phyloP scores from a whole-genome alignment of 352 stramenopile species.

The Phytopythium helicoides region DNA sequence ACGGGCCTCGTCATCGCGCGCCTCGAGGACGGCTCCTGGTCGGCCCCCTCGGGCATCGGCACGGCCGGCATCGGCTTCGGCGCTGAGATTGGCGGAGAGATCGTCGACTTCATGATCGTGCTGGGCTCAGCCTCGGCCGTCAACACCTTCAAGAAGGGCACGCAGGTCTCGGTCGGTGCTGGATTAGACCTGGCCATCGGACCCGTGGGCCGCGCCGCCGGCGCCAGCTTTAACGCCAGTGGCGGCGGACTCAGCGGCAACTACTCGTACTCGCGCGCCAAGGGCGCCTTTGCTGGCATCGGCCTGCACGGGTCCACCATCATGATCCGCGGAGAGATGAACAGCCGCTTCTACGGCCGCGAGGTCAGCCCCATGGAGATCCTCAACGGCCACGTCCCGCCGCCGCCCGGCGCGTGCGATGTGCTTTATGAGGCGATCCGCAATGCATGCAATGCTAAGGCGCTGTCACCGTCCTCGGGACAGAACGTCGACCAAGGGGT shows the following conservation, averaged over 20 bases:
- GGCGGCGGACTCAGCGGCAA: constrained; percentile 76
- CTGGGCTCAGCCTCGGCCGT: constrained; percentile 68
- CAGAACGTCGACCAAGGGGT: background rate
- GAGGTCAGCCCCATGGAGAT: constrained; percentile 83
- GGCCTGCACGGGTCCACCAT: constrained; percentile 84
- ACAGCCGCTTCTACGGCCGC: constrained; percentile 79
- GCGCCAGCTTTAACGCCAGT: constrained; percentile 75
- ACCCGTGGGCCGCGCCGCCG: constrained; percentile 62
- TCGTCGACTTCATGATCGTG: constrained; percentile 90
- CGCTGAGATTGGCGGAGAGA: constrained; percentile 80
- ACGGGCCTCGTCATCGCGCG: constrained; percentile 79
- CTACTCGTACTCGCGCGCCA: constrained; percentile 86
- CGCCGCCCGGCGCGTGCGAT: constrained; percentile 60
- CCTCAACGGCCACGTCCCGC: constrained; percentile 67
- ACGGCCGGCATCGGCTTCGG: constrained; percentile 81
- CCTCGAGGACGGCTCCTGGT: constrained; percentile 83
- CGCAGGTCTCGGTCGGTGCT: constrained; percentile 76
- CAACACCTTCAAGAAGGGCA: constrained; percentile 83
- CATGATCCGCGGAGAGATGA: constrained; percentile 82
- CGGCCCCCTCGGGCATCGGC: constrained; percentile 77
- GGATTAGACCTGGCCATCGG: constrained; percentile 76
- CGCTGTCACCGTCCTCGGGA: constrained; percentile 6
- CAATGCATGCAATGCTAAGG: constrained; percentile 26
- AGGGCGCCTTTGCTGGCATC: constrained; percentile 75
- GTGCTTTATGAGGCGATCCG: constrained; percentile 68